Percentiles rank a stretch among this genome's conserved stretches.
Conservation (phyloP, 2,329 filamentous ascomycete genomes). For the Calonectria leucothoes region DNA sequence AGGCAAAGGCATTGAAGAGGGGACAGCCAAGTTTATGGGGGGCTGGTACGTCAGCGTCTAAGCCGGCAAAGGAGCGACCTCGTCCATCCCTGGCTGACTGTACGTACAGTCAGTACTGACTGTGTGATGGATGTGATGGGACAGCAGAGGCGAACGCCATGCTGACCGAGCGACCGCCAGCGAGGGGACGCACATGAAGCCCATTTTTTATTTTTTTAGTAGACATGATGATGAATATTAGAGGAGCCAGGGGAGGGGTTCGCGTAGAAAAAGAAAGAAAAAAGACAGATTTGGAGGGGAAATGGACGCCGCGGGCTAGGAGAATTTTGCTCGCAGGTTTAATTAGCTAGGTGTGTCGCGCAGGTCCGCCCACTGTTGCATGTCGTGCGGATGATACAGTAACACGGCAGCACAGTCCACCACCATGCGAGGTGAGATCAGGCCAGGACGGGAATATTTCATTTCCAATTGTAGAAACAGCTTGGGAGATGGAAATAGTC, state of each 20-base stretch:
- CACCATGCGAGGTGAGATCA: neutral
- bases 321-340: neutral
- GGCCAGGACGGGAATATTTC: neutral
- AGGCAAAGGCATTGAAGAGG: too few relatives aligned
- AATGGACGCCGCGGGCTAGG: neutral
- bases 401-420: neutral
- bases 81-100: neutral
- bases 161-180: neutral
- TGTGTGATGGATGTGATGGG: neutral
- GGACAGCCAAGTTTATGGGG: too few relatives aligned
- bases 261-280: neutral
- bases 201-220: neutral
- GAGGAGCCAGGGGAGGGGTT: too few relatives aligned
- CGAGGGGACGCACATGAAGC: neutral
- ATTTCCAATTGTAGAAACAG: neutral
- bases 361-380: neutral
- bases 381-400: constrained; percentile 4
- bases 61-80: neutral
- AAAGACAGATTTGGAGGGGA: neutral
- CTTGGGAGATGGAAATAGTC: neutral
- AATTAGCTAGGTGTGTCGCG: neutral
- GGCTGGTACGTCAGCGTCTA: neutral
- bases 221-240: neutral
- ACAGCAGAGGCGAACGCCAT: neutral
- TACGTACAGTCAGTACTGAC: neutral